Conservation (phyloP, 441 rosid genomes). For the Macaranga tanarius region DNA sequence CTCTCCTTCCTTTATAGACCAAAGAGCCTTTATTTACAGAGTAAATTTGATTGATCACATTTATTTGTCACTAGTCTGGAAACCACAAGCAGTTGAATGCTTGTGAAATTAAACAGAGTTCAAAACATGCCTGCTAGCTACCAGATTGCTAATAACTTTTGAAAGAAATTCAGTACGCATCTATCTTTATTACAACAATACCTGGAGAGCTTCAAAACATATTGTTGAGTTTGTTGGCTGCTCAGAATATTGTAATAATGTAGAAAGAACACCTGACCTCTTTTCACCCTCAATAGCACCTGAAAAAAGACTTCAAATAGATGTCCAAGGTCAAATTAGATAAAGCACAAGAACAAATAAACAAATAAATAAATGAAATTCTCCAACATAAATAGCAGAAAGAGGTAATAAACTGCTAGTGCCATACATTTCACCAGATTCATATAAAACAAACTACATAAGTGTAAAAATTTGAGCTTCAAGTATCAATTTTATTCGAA, state of each 20-base stretch:
- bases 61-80: neutral
- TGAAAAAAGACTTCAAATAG: constrained; percentile 41
- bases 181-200: constrained; percentile 30
- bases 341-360: constrained; percentile 3
- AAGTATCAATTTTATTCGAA: neutral
- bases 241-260: constrained; percentile 56
- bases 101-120: neutral
- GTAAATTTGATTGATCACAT: neutral
- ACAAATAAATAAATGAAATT: neutral
- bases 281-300: constrained; percentile 49
- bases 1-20: neutral
- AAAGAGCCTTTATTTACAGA: neutral
- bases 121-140: neutral
- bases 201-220: constrained; percentile 94
- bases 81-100: neutral
- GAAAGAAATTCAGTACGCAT: constrained; percentile 2
- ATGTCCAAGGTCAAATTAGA: constrained; percentile 30
- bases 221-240: constrained; percentile 45
- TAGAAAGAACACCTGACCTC: constrained; percentile 56
- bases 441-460: neutral
- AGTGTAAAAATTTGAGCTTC: neutral
- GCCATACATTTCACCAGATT: no score
- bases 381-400: neutral
- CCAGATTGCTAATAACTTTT: neutral
- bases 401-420: neutral